Base-by-base conservation (phyloP, 1,284 basidiomycete species). In the Ustilago trichophora region DNA sequence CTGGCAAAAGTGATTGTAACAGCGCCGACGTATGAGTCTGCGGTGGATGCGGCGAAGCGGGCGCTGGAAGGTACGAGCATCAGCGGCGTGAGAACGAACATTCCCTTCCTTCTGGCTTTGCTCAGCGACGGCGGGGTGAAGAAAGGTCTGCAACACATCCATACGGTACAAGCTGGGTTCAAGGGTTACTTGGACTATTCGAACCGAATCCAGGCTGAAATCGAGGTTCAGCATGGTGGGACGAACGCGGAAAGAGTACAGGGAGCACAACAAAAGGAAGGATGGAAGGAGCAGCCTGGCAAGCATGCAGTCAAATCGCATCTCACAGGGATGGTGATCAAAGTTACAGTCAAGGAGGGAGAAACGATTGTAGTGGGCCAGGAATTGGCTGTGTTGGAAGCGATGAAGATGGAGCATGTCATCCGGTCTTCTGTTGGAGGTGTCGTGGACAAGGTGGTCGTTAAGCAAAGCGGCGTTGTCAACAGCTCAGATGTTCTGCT, bases 331-430 rank as follows among this genome's bases (percentile, higher is more conserved):
- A 3, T 66, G 25, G 29, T 71, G 7, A 36, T 66, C 7, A 57
- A 63, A n/a, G 9, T 67, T 6, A 43, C 42, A 1, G 56, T 67
- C 13, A 27, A 40, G 22, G 46, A 47, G 35, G 71, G 67, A 1
- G 62, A 87, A 43, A 65, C 73, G 0, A 83, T 89, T 32, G 59
- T 79, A 11, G 82, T 82, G 0, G 85, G 86, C 11, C 84, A 87
- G 27, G 83, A 86, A 15, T 65, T 89, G 40, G 68, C 87, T 4
- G 83, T 89, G 21, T 83, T 90, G 15, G 88, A 89, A 76, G 88
- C 89, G 0, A 90, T 90, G 89, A 90, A 90, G 82, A 89, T 87
- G 6, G 88, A 89, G 75, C 76, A 81, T 22, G 57, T 60, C 3
- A 18, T 70, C 5, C 49, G 57, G 1, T 48, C 67, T 1, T 15